Percentiles rank a stretch among this genome's conserved stretches.
phyloP scores from a whole-genome alignment of 1,139 yeast species.

The Pneumocystis canis region DNA sequence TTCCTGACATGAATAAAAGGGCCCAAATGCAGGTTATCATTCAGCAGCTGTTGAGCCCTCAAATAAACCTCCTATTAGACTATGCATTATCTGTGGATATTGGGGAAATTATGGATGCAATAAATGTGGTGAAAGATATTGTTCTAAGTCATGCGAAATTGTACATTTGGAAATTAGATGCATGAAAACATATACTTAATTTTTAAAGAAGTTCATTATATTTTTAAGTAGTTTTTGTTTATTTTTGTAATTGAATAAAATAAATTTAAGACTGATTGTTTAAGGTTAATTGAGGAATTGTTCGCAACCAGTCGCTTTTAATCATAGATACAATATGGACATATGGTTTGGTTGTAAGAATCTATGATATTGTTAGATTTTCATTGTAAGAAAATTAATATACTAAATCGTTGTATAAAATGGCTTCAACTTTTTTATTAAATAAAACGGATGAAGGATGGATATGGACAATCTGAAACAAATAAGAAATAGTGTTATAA shows the following conservation, averaged over 20 bases:
- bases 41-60: constrained; percentile 24
- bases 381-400: constrained; percentile 20
- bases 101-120: constrained; percentile 26
- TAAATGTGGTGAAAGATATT: constrained; percentile 27
- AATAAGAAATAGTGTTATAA: neutral
- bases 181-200: neutral
- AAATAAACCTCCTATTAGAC: constrained; percentile 24
- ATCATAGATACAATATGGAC: constrained; percentile 81
- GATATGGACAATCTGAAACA: constrained; percentile 50
- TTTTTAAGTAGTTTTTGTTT: neutral
- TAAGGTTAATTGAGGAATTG: constrained; percentile 38
- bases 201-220: neutral
- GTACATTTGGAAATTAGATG: constrained; percentile 32
- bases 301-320: constrained; percentile 75
- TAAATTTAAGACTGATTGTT: neutral
- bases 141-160: constrained; percentile 26
- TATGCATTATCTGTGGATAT: constrained; percentile 32
- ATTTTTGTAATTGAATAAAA: neutral
- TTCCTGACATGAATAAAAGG: constrained; percentile 17
- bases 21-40: constrained; percentile 14
- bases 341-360: constrained; percentile 66
- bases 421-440: constrained; percentile 69
- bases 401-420: constrained; percentile 89
- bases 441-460: constrained; percentile 88
- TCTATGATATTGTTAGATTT: neutral